Evolutionary conservation across 495 filamentous ascomycete genomes (phyloP).

Genomic region (Lophiotrema nucula): DNA sequence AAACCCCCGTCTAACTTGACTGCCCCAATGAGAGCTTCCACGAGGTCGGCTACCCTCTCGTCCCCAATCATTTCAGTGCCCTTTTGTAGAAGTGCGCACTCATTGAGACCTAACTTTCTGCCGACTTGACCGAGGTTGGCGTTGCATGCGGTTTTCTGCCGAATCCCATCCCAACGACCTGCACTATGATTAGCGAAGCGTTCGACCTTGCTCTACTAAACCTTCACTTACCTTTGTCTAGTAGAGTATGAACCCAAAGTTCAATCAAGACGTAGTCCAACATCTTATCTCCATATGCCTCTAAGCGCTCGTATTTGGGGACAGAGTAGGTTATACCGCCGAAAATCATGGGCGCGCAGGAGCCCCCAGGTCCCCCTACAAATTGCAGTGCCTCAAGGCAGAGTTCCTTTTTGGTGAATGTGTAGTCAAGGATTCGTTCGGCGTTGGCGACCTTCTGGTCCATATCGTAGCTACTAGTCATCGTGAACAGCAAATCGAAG

Average conservation of each 20-base stretch:
- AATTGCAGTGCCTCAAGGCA: background rate
- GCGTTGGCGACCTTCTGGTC: background rate
- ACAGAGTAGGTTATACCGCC: background rate
- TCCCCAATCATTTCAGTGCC: background rate
- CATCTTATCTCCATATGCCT: background rate
- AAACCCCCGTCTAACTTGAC: background rate
- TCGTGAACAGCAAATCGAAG: background rate
- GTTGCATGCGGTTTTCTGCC: background rate
- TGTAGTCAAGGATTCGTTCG: background rate
- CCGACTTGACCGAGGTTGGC: background rate
- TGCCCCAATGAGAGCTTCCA: background rate
- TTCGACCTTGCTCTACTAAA: background rate
- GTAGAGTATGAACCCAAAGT: background rate
- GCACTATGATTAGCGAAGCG: background rate
- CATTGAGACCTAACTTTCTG: background rate
- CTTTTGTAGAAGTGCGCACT: background rate
- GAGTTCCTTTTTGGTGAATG: background rate
- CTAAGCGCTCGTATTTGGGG: background rate
- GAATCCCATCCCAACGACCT: background rate
- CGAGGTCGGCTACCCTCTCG: background rate
- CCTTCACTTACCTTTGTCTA: background rate
- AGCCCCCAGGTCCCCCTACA: background rate
- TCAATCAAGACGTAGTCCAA: background rate
- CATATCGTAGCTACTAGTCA: background rate
- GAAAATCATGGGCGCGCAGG: background rate